Base-by-base conservation (phyloP, 257 asterid genomes). In the Dorcoceras hygrometricum region DNA sequence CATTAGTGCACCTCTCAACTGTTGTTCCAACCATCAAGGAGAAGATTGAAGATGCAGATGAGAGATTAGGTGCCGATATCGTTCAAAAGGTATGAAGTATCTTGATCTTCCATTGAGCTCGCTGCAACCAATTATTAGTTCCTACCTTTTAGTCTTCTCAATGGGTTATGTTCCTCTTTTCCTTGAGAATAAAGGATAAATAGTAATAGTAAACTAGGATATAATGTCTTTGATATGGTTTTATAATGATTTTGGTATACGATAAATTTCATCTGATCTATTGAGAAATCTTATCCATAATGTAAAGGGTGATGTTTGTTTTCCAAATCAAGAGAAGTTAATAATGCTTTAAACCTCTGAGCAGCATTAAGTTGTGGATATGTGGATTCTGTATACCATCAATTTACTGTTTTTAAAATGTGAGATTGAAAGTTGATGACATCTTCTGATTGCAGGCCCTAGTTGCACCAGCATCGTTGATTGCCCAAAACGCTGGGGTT, bases 41-140 rank as follows among this genome's bases (percentile, higher is more conserved):
- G 39, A 81, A 66, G 62, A 67, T 94, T 5, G 95, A 86, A 66
- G 97, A 90, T 68, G 77, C 96, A 1, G 98, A 92, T 25, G 97
- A 92, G 79, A 73, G 88, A 43, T 80, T 94, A 10, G 99, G 98
- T 22, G 96, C 99, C 16, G 99, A 94, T 80, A 94, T 94, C 36
- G 79, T 94, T 76, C 96, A 87, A 67, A 94, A 83, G 97, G 99
- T 93, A 78, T 62, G 20, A 4, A 39, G 39, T 65, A 48, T 39
- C 46, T 60, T 26, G 20, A 46, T 46, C 54, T 46, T 46, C 22
- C 22, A 46, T 46, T 39, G 16, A 0, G 8, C 19, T 46, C 18
- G 22, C 22, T 16, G 5, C 22, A 5, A 18, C 8, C 14, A 2
- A 46, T 46, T 16, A 46, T 46, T 46, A 14, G 54, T 18, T 46